These are phyloP conservation scores for Coemansia sp. DNA, from an alignment of 371 early-diverging fungal genomes.

Conservation along the genomic window DNA sequence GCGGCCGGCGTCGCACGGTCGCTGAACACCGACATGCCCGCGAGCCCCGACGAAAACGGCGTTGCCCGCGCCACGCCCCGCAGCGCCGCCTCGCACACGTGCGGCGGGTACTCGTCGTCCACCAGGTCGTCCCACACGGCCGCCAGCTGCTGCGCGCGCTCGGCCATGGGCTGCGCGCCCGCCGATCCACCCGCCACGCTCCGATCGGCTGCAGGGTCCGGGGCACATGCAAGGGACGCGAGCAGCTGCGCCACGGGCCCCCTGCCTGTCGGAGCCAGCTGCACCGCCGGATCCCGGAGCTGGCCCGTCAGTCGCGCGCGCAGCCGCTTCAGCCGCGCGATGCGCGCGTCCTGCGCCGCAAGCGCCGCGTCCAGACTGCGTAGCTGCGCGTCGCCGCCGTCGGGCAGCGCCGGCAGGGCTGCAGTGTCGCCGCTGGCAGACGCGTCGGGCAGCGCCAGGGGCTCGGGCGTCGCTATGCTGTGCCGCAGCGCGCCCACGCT, in stretches of 20 bases:
- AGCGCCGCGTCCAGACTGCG: slow-evolving; percentile 13
- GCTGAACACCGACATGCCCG: slow-evolving; percentile 21
- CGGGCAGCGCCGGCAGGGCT: not conserved
- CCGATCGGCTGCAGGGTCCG: not conserved
- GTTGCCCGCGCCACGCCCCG: not conserved
- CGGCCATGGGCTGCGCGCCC: not conserved
- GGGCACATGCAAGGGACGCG: not conserved
- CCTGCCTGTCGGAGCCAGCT: too few relatives aligned
- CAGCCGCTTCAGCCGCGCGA: slow-evolving; percentile 28
- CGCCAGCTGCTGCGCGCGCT: slow-evolving; percentile 18
- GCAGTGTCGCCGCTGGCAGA: too few relatives aligned
- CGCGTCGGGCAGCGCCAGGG: too few relatives aligned
- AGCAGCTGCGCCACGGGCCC: too few relatives aligned
- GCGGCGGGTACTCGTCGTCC: slow-evolving; percentile 8
- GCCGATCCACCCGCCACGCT: not conserved
- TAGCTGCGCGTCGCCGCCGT: slow-evolving; percentile 4
- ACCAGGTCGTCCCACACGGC: slow-evolving; percentile 22
- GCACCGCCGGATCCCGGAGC: too few relatives aligned
- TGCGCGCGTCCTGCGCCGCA: slow-evolving; percentile 12
- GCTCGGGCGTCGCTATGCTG: not conserved
- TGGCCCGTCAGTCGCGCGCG: slow-evolving; percentile 30
- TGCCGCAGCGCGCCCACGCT: slow-evolving; percentile 28
- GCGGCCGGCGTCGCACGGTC: not conserved
- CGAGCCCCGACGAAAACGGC: slow-evolving; percentile 3
- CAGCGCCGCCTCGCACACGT: slow-evolving; percentile 7